Base-by-base conservation (phyloP, 805 yeast genomes). In the Komagataella ulmi region DNA sequence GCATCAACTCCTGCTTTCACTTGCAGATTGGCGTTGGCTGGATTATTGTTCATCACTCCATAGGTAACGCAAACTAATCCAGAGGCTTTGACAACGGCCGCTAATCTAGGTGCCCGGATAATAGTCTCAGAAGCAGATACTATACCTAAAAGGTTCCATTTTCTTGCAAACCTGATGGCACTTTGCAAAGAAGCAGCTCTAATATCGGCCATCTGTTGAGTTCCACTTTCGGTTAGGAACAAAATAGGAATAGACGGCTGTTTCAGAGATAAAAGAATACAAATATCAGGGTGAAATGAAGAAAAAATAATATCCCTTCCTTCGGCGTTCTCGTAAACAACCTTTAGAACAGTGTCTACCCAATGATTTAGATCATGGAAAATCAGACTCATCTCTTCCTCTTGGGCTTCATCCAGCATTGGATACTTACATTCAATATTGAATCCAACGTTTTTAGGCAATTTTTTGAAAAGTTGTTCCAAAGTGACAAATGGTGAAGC, bases 1-100 rank as follows among this genome's bases (percentile, higher is more conserved):
- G 99, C 99, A 72, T 91, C 98, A 10, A 91, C 96, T 7, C 98
- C 98, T 3, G 95, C 90, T 56, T 80, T 81, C 83, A 91, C 83
- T 66, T 91, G 97, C 53, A 85, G 70, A 57, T 80, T 81, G 24
- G 95, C 89, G 55, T 81, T 81, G 53, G 79, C 88, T 0, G 97
- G 96, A 43, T 80, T 81, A 60, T 91, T 91, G 65, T 91, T 91
- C 62, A 77, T 74, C 1, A 77, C 75, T 24, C 98, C 98, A 59
- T 91, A 91, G 0, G 97, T 87, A 52, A 91, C 91, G 66, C 97
- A 90, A 10, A 90, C 97, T 56, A 91, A 74, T 0, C 97, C 97
- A 49, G 85, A 79, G 14, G 88, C 81, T 64, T 91, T 91, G 36
- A 91, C 95, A n/a, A 88, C 96, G 55, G 81, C 80, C 0, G 95